phyloP scores from a whole-genome alignment of 345 rosid genomes.

The Excoecaria agallocha region DNA sequence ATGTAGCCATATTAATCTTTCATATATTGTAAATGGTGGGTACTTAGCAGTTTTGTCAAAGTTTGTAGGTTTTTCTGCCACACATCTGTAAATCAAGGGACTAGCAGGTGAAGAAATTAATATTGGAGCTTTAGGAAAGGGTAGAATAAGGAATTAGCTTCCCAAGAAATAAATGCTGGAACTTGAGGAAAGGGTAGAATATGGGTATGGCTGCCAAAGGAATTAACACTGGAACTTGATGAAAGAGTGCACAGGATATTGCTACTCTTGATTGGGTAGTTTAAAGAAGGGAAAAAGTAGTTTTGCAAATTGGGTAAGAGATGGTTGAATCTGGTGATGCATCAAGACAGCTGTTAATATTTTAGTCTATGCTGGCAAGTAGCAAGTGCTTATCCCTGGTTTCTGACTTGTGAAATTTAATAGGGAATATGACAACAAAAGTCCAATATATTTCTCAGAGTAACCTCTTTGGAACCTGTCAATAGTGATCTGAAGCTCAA shows the following conservation, averaged over 20 bases:
- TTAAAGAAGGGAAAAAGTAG: background rate
- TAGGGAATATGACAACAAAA: background rate
- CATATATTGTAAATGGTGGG: too few relatives aligned
- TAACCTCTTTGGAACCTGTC: too few relatives aligned
- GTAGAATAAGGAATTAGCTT: too few relatives aligned
- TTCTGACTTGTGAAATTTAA: background rate
- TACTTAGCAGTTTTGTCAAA: too few relatives aligned
- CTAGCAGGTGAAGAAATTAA: too few relatives aligned
- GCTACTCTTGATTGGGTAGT: background rate
- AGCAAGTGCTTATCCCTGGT: background rate
- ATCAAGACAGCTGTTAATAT: background rate
- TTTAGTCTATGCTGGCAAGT: constrained; percentile 2
- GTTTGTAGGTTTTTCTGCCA: too few relatives aligned
- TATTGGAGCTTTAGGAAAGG: too few relatives aligned
- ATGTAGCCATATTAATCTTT: too few relatives aligned
- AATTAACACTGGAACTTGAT: background rate
- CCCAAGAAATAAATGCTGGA: too few relatives aligned
- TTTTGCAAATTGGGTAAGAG: background rate
- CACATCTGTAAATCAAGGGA: too few relatives aligned
- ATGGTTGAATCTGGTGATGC: background rate
- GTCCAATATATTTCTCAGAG: background rate
- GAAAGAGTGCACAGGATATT: background rate
- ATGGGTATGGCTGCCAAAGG: background rate
- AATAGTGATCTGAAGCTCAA: too few relatives aligned
- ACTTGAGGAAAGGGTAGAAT: too few relatives aligned